A percentile compares a stretch with the other conserved stretches of the same genome.
phyloP scores from a whole-genome alignment of 495 filamentous ascomycete genomes.

The Baudoinia panamericana region DNA sequence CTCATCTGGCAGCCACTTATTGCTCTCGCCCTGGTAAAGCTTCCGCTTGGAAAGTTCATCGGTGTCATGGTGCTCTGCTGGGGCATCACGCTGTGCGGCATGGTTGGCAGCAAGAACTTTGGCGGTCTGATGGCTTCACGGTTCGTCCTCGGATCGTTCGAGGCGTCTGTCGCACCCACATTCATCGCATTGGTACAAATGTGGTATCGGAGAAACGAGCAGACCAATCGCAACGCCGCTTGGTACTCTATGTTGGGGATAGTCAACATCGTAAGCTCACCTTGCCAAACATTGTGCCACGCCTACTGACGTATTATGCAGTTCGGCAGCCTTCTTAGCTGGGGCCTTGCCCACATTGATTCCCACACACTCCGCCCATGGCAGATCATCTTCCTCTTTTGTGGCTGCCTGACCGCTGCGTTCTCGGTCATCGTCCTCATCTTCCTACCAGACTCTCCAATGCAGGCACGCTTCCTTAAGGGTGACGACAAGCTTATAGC shows the following conservation, averaged over 20 bases:
- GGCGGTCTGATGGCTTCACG: conserved; percentile 32
- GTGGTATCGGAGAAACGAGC: conserved; percentile 49
- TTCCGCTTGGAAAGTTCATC: conserved; percentile 29
- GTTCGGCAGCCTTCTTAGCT: conserved; percentile 38
- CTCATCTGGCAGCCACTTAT: conserved; percentile 25
- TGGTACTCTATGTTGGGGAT: conserved; percentile 48
- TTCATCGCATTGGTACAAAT: conserved; percentile 50
- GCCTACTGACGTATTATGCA: not conserved
- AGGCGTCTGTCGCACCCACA: conserved; percentile 36
- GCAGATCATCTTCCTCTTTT: conserved; percentile 49
- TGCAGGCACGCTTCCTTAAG: conserved; percentile 44
- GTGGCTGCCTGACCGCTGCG: conserved; percentile 33
- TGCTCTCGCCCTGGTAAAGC: conserved; percentile 36
- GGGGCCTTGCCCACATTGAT: conserved; percentile 46
- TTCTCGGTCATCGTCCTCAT: conserved; percentile 27
- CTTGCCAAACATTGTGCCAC: too few relatives aligned
- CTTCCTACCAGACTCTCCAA: conserved; percentile 10
- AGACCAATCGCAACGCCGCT: conserved; percentile 43
- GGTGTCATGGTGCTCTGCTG: conserved; percentile 22
- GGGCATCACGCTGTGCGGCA: conserved; percentile 24
- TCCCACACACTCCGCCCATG: conserved; percentile 41
- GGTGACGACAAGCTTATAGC: conserved; percentile 48
- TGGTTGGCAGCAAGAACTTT: conserved; percentile 28
- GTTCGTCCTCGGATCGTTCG: conserved; percentile 26
- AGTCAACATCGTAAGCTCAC: conserved; percentile 30